Base-by-base conservation (phyloP, 495 filamentous ascomycete species). In the Thozetella sp. region DNA sequence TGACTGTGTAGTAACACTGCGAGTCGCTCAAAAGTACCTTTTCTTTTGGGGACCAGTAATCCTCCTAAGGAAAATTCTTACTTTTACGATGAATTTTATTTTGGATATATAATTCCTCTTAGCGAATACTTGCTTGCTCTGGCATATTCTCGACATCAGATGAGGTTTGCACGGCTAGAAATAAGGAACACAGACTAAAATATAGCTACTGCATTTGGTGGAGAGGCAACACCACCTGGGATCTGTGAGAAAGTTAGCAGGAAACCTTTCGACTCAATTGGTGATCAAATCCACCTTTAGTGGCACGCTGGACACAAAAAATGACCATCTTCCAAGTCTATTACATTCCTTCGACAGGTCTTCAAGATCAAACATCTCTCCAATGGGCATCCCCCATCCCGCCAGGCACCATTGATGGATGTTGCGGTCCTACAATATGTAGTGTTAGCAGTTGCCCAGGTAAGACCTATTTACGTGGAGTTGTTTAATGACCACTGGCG, bases 351-450 rank as follows among this genome's bases (percentile, higher is more conserved):
- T 54, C 24, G 65, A 64, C 61, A 86, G 64, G 37, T 65, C 66
- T 69, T 86, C 81, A 25, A 86, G 58, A 70, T 86, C 80, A 68
- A 84, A 86, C 59, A 85, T 63, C 70, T 87, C 84, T 1, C 83
- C 83, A 63, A 87, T 83, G 1, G 83, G 83, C 58, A 78, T 60
- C 1, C 84, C 84, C 82, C 81, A 88, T 6, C 79, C 79, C 3
- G 72, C 77, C 25, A 86, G 62, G 25, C 83, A 64, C 76, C 76
- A 83, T 61, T 86, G 73, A 67, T 20, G 61, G 24, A 25, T 27
- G 15, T 37, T 37, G 30, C 30, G 30, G 15, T 37, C 30, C 40
- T 26, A 25, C 13, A 58, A 50, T 23, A 25, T 50, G 22, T 22
- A 19, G 25, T 58, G n/a, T 3, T 40, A 19, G 51, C 55, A 59